Percentiles rank a stretch among this genome's conserved stretches.
phyloP scores from a whole-genome alignment of 2,329 filamentous ascomycete genomes.

The Aspergillus amoenus region DNA sequence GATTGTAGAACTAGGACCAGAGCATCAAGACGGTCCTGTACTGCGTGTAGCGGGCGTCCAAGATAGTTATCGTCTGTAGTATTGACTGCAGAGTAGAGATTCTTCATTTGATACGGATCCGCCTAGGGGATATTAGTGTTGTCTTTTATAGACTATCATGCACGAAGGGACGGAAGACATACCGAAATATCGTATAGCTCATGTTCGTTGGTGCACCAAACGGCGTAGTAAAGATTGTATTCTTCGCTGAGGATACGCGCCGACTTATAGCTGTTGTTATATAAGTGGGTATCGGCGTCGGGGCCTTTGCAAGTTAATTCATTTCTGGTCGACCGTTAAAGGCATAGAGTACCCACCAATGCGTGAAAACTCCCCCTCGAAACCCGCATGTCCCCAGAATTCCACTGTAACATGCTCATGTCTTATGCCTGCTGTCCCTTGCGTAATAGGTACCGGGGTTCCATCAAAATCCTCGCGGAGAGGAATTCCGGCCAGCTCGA shows the following conservation, averaged over 20 bases:
- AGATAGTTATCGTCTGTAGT: too few relatives aligned
- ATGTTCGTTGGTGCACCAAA: conserved; percentile 45
- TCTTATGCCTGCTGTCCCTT: not conserved
- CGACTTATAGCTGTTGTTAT: conserved; percentile 43
- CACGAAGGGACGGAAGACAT: conserved; percentile 16
- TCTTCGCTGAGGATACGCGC: conserved; percentile 34
- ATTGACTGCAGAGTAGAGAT: conserved; percentile 22
- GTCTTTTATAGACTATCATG: too few relatives aligned
- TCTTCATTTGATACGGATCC: conserved; percentile 40
- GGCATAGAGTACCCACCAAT: conserved; percentile 21
- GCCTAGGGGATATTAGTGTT: conserved; percentile 18
- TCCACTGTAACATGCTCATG: conserved; percentile 59
- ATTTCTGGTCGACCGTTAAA: not conserved
- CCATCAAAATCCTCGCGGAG: conserved; percentile 56
- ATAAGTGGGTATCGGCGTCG: conserved; percentile 3
- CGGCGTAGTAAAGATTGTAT: conserved; percentile 42
- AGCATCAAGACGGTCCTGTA: conserved; percentile 33
- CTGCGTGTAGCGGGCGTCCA: conserved; percentile 10
- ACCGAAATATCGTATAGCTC: conserved; percentile 39
- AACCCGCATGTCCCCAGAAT: conserved; percentile 49
- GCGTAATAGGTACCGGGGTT: conserved; percentile 39
- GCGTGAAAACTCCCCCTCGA: conserved; percentile 20
- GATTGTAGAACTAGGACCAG: conserved; percentile 41
- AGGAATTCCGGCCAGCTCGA: conserved; percentile 40
- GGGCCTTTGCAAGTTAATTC: not conserved